Conservation (phyloP, 2,329 filamentous ascomycete genomes). For the Botrytis aclada region DNA sequence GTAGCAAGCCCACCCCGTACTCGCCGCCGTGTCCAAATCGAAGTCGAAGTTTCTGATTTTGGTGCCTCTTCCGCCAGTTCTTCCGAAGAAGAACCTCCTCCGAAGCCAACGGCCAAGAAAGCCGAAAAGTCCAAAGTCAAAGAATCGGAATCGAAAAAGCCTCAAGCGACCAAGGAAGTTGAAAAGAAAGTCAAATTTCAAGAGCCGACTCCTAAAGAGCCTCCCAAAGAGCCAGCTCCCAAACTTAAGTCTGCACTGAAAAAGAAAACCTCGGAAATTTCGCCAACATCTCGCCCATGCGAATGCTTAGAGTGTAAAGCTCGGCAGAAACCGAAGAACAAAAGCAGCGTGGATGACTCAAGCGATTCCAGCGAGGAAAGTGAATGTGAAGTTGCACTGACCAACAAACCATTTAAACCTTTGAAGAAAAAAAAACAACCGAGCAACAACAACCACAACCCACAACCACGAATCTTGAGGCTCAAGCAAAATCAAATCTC, state of each 20-base stretch:
- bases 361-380: conserved; percentile 7
- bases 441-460: neutral
- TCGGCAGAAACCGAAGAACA: neutral
- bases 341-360: conserved; percentile 15
- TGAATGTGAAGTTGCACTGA: neutral
- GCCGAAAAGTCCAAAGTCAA: neutral
- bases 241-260: conserved; percentile 17
- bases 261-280: neutral
- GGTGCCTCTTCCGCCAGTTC: neutral
- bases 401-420: neutral
- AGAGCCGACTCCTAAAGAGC: neutral
- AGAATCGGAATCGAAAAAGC: neutral
- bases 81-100: neutral
- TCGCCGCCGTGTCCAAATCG: neutral
- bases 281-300: neutral
- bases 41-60: conserved; percentile 8
- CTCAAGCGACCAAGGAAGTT: neutral
- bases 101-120: neutral
- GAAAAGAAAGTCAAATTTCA: conserved; percentile 13
- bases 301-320: conserved; percentile 1
- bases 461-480: neutral
- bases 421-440: conserved; percentile 1
- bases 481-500: neutral
- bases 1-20: neutral
- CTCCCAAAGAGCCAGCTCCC: neutral